Percentiles rank a stretch among this genome's conserved stretches.
These are phyloP conservation scores for Massarina eburnea DNA, from an alignment of 2,329 filamentous ascomycete genomes.

Conservation along the genomic window DNA sequence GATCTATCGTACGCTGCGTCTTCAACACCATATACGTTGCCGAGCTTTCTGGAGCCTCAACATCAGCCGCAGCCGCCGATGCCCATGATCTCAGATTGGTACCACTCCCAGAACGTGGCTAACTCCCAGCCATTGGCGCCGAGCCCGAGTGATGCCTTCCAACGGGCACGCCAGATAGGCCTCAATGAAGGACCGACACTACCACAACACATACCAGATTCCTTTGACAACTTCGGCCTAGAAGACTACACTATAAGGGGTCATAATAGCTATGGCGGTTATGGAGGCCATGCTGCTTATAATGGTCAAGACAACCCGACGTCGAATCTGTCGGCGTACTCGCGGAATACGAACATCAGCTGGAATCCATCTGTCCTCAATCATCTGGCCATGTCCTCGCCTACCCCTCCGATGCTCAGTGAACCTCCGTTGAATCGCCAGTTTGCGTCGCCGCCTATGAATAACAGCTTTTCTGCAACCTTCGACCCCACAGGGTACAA, in stretches of 20 bases:
- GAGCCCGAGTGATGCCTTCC: neutral
- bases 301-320: neutral
- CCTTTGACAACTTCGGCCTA: neutral
- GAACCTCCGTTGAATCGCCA: neutral
- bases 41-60: conserved; percentile 26
- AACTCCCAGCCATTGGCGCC: neutral
- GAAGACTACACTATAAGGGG: neutral
- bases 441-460: neutral
- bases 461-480: neutral
- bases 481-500: neutral
- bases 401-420: neutral
- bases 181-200: neutral
- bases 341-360: conserved; percentile 1
- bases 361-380: conserved; percentile 3
- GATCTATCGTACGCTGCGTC: conserved; percentile 4
- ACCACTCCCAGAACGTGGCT: neutral
- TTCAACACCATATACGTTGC: conserved; percentile 4
- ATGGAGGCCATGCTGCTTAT: neutral
- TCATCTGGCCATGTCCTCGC: conserved; percentile 1
- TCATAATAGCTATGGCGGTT: conserved; percentile 1
- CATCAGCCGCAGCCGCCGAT: conserved; percentile 26
- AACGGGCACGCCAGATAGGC: neutral
- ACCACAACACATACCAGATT: neutral
- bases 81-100: conserved; percentile 19
- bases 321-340: neutral